Conservation (phyloP, 2,329 filamentous ascomycete species). For the Cordyceps fumosorosea region DNA sequence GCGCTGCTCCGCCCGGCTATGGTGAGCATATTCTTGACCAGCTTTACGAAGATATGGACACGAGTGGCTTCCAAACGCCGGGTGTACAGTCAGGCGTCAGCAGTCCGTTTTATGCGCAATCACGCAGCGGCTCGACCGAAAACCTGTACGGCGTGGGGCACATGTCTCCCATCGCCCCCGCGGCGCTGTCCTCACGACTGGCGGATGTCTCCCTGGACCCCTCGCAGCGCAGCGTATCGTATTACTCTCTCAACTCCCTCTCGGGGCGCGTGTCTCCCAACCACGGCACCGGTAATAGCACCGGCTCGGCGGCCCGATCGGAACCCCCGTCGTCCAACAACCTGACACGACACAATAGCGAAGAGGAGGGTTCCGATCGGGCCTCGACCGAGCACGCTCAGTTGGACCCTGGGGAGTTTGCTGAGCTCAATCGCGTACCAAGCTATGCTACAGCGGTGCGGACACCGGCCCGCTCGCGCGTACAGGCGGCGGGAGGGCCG, state of each 20-base stretch:
- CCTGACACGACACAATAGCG: slow-evolving; percentile 49
- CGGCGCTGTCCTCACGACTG: slow-evolving; percentile 56
- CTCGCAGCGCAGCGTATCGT: slow-evolving; percentile 39
- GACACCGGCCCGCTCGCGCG: slow-evolving; percentile 51
- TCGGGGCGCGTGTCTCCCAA: slow-evolving; percentile 39
- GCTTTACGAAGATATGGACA: slow-evolving; percentile 81
- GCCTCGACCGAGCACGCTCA: slow-evolving; percentile 53
- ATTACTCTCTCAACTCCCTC: slow-evolving; percentile 35
- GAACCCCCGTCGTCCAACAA: slow-evolving; percentile 39
- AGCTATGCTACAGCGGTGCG: slow-evolving; percentile 71
- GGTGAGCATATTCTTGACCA: slow-evolving; percentile 85
- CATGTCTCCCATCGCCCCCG: slow-evolving; percentile 34
- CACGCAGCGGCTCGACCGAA: slow-evolving; percentile 72
- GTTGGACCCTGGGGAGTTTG: slow-evolving; percentile 52
- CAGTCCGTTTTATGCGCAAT: slow-evolving; percentile 69
- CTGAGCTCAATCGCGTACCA: slow-evolving; percentile 64
- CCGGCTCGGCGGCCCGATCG: slow-evolving; percentile 26
- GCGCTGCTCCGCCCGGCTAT: slow-evolving; percentile 84
- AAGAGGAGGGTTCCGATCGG: slow-evolving; percentile 43
- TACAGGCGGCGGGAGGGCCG: slow-evolving; percentile 38
- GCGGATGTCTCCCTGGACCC: slow-evolving; percentile 59
- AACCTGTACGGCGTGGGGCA: slow-evolving; percentile 55
- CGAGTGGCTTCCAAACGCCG: slow-evolving; percentile 72
- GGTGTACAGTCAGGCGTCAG: slow-evolving; percentile 61
- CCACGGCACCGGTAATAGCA: slow-evolving; percentile 22